phyloP scores from a whole-genome alignment of 805 yeast species.

The Kluyveromyces starmeri region DNA sequence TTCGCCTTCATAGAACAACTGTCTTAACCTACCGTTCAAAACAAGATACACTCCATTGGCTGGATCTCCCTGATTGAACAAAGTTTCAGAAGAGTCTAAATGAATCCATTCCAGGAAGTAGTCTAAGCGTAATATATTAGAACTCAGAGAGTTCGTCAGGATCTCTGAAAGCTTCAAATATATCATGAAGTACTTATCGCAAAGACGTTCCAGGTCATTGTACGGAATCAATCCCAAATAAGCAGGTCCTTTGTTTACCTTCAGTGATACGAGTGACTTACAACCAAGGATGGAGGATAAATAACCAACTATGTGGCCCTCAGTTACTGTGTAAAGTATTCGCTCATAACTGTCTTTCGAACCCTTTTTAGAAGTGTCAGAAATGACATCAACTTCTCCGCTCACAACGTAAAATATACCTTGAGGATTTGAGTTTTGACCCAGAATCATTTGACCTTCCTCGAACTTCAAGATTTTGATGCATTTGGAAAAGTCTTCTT shows the following conservation, averaged over 20 bases:
- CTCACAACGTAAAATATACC: conserved; percentile 78
- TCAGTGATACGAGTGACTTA: conserved; percentile 64
- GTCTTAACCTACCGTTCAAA: conserved; percentile 78
- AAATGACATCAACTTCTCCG: conserved; percentile 62
- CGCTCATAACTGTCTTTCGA: conserved; percentile 24
- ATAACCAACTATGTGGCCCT: conserved; percentile 86
- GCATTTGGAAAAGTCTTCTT: conserved; percentile 48
- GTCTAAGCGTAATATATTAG: conserved; percentile 65
- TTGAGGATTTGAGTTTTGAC: conserved; percentile 55
- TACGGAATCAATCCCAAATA: conserved; percentile 69
- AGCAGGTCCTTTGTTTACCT: conserved; percentile 44
- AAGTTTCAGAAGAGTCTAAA: conserved; percentile 70
- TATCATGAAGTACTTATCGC: conserved; percentile 69
- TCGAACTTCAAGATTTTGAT: conserved; percentile 47
- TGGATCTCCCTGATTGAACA: conserved; percentile 73
- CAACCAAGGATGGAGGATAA: conserved; percentile 72
- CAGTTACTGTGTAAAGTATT: conserved; percentile 46
- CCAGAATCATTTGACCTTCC: conserved; percentile 48
- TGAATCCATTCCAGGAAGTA: conserved; percentile 95
- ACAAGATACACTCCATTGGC: conserved; percentile 91
- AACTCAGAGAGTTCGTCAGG: conserved; percentile 57
- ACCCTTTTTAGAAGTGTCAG: conserved; percentile 27
- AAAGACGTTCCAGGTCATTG: conserved; percentile 49
- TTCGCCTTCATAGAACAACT: conserved; percentile 30
- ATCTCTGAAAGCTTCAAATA: conserved; percentile 71